Conservation (phyloP, 306 rosid species). For the Comarum palustre region DNA sequence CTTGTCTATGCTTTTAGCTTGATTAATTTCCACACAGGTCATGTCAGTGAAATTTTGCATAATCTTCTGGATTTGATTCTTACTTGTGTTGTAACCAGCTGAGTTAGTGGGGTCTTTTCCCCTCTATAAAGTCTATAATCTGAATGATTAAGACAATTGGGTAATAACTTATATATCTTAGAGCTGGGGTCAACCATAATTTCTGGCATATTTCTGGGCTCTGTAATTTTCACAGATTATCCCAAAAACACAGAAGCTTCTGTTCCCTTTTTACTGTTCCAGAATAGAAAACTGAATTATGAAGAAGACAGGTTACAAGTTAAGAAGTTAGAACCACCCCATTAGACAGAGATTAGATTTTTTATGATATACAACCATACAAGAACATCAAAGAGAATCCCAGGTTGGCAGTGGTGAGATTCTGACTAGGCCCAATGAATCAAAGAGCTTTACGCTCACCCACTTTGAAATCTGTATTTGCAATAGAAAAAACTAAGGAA, state of each 20-base stretch:
- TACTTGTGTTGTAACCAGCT: constrained; percentile 87
- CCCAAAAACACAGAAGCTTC: constrained; percentile 56
- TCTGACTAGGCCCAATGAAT: constrained; percentile 93
- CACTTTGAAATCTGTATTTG: constrained; percentile 34
- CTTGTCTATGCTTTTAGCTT: constrained; percentile 9
- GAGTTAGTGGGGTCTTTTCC: constrained; percentile 60
- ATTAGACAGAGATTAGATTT: constrained; percentile 6
- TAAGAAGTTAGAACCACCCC: constrained; percentile 41
- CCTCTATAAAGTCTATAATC: constrained; percentile 47
- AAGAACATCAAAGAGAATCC: constrained; percentile 60
- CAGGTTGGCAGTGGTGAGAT: constrained; percentile 86
- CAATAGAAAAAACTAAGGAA: constrained; percentile 27
- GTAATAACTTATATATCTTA: constrained; percentile 29
- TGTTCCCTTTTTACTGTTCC: constrained; percentile 40
- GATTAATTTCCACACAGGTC: constrained; percentile 44
- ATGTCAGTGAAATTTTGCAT: constrained; percentile 51
- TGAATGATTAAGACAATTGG: constrained; percentile 53
- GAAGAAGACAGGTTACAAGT: constrained; percentile 26
- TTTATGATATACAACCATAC: background rate
- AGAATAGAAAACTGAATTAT: constrained; percentile 21
- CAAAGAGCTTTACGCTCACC: constrained; percentile 51
- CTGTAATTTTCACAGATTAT: constrained; percentile 38
- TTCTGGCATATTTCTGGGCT: constrained; percentile 41
- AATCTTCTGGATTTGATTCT: constrained; percentile 73
- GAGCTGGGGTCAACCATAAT: constrained; percentile 54